phyloP scores from a whole-genome alignment of 352 stramenopile genomes.

The Globisporangium abappressorium region DNA sequence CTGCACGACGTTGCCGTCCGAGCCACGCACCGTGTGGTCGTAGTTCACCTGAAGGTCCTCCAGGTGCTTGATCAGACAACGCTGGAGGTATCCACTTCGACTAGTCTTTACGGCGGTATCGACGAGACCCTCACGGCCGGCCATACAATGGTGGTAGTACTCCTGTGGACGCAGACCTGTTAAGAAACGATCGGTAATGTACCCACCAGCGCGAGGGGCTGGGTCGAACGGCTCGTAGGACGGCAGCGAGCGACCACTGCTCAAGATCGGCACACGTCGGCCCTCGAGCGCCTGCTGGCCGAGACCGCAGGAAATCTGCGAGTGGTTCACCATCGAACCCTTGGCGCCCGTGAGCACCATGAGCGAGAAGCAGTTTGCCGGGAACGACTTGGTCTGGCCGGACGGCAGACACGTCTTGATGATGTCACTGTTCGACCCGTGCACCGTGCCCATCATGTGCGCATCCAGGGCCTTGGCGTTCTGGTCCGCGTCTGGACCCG shows the following conservation, averaged over 20 bases:
- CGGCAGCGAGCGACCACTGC: conserved; percentile 96
- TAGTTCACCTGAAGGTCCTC: conserved; percentile 98
- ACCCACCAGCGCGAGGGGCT: conserved; percentile 96
- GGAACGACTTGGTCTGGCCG: conserved; percentile 97
- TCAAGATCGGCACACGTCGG: conserved; percentile 97
- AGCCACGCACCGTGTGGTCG: conserved; percentile 98
- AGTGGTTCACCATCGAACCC: conserved; percentile 99
- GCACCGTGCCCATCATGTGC: conserved; percentile 89
- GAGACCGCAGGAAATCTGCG: conserved; percentile 97
- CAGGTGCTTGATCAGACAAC: conserved; percentile 99
- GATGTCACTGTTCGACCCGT: conserved; percentile 94
- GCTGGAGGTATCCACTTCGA: conserved; percentile 98
- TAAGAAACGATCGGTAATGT: conserved; percentile 99
- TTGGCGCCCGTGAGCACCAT: conserved; percentile 99
- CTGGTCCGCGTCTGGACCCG: conserved; percentile 60
- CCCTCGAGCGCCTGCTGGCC: conserved; percentile 99
- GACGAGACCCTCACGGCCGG: conserved; percentile 97
- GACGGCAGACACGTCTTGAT: conserved; percentile 99
- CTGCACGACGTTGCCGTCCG: conserved; percentile 97
- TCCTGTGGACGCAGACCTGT: conserved; percentile 96
- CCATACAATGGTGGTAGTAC: conserved; percentile 99
- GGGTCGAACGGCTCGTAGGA: conserved; percentile 98
- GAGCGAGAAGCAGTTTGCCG: conserved; percentile 98
- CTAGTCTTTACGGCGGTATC: conserved; percentile 99
- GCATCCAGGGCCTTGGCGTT: conserved; percentile 82